Evolutionary conservation across 2,329 filamentous ascomycete genomes (phyloP), one percentile per base, ranked within the genome.

Genomic region (Aspergillus ibericus): DNA sequence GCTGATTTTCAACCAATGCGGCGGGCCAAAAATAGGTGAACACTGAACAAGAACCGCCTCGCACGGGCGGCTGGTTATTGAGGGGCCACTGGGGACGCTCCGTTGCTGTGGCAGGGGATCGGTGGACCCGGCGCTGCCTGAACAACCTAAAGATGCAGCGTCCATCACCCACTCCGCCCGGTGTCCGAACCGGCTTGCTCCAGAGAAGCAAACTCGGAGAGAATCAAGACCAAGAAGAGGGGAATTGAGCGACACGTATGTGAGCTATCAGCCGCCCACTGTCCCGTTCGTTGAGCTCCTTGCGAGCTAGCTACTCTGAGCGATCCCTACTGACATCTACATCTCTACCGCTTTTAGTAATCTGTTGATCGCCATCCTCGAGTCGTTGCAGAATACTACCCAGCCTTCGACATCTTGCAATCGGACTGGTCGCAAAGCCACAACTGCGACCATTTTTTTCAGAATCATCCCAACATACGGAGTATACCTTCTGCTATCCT

Each of bases 61-160:
- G 7, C 49, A 55, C 20, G 57, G 58, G 58, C 52, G 63, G 63
- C 58, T 63, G 63, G 61, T 51, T 42, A 47, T 20, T 49, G 38
- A 47, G 38, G 34, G 46, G 32, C 27, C 58, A 38, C 48, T n/a
- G 52, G 53, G 40, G 48, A 56, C 50, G 36, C 50, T 53, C 62
- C 55, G 70, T 73, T 74, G 72, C 72, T 72, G 65, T 71, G 71
- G 71, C 71, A 72, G 66, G 66, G 57, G 66, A 66, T 65, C 53
- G 56, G 70, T 71, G 71, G 71, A 67, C 68, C 70, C 62, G 66
- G 53, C 50, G 59, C 57, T 63, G 63, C 63, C 59, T 57, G 59
- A 57, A 56, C 53, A 53, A 53, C 50, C 32, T 40, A 44, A 44
- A 53, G 51, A 53, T 53, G 51, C 36, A 44, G 51, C 36, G 22